Conservation (phyloP, 805 yeast species). For the Wickerhamomyces bovis region DNA sequence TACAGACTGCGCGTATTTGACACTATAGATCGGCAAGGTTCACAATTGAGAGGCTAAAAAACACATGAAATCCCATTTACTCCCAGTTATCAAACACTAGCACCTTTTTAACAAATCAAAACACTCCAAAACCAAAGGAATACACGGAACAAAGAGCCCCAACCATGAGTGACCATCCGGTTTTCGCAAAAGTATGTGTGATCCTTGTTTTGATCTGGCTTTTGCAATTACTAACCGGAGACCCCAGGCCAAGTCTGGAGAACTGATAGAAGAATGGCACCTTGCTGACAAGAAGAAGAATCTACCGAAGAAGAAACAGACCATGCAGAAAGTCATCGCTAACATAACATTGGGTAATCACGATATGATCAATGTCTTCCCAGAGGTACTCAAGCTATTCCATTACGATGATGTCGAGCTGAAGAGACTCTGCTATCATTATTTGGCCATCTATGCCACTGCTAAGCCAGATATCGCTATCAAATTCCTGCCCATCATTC, state of each 20-base stretch:
- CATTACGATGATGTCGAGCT: constrained; percentile 58
- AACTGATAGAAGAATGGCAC: constrained; percentile 28
- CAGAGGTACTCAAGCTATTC: constrained; percentile 54
- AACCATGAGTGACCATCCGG: constrained; percentile 18
- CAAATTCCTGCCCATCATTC: constrained; percentile 49
- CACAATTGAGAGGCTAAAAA: not conserved
- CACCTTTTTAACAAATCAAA: not conserved
- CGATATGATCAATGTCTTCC: constrained; percentile 63
- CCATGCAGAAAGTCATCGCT: constrained; percentile 70
- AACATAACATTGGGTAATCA: constrained; percentile 78
- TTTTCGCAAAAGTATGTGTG: constrained; percentile 20
- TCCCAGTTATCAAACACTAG: too few relatives aligned
- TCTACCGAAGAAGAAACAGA: constrained; percentile 34
- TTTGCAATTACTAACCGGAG: constrained; percentile 4
- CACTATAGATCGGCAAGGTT: not conserved
- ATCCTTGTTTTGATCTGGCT: not conserved
- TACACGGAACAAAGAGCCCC: not conserved
- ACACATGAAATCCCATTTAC: too few relatives aligned
- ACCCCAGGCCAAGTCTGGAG: constrained; percentile 23
- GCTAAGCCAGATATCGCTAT: constrained; percentile 50
- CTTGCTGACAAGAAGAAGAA: constrained; percentile 34
- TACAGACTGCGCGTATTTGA: not conserved
- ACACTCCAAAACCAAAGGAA: not conserved
- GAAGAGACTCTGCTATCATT: constrained; percentile 66
- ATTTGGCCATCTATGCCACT: constrained; percentile 52